Conservation (phyloP, 208 protist species). For the Trypanosoma caninum region DNA sequence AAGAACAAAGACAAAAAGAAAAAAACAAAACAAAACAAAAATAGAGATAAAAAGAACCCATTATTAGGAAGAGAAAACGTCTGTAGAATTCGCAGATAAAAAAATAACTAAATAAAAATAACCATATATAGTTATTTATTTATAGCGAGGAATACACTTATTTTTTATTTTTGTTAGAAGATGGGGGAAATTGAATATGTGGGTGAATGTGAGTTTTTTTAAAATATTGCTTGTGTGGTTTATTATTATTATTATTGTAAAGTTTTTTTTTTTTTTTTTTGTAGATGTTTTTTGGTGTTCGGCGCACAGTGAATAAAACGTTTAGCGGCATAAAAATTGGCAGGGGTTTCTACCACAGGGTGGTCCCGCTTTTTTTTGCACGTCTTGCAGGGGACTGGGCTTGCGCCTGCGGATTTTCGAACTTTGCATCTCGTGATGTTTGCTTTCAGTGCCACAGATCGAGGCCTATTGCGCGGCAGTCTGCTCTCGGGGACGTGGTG, state of each 20-base stretch:
- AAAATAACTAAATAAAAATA: too few relatives aligned
- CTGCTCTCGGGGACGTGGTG: background rate
- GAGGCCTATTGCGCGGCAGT: slow-evolving; percentile 11
- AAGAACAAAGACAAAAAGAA: background rate
- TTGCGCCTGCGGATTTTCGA: slow-evolving; percentile 68
- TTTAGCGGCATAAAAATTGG: background rate
- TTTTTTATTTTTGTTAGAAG: too few relatives aligned
- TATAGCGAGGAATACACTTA: too few relatives aligned
- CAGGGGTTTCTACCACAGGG: slow-evolving; percentile 1
- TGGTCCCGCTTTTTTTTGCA: background rate
- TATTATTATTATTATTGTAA: background rate
- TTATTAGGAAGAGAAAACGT: background rate
- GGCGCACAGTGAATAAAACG: background rate
- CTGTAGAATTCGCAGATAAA: background rate
- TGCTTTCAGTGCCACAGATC: slow-evolving; percentile 62
- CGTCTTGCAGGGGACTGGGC: slow-evolving; percentile 36
- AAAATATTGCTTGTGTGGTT: background rate
- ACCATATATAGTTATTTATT: too few relatives aligned
- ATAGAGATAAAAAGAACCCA: background rate
- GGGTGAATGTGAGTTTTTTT: too few relatives aligned
- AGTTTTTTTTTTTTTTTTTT: too few relatives aligned
- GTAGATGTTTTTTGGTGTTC: slow-evolving; percentile 15
- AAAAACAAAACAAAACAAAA: background rate
- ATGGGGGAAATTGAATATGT: too few relatives aligned
- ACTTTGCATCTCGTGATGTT: slow-evolving; percentile 49